Base-by-base conservation (phyloP, 169 alveolate species). In the Cryptosporidium tyzzeri region DNA sequence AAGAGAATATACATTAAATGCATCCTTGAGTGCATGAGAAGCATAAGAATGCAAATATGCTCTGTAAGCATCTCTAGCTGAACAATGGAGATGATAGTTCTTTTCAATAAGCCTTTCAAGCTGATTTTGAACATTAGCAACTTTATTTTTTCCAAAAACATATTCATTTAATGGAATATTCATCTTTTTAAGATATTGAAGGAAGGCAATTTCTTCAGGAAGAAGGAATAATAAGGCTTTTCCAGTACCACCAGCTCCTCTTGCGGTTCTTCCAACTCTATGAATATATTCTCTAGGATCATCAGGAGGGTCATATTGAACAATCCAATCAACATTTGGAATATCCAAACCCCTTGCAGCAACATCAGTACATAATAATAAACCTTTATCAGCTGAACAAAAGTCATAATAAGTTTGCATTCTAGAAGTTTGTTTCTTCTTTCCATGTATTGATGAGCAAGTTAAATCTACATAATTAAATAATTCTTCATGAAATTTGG, bases 281-380 rank as follows among this genome's bases (percentile, higher is more conserved):
- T 99, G 99, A 55, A 99, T 98, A 93, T 99, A 99, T 94, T 99
- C 99, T 93, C 97, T 96, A 29, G 99, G 99, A 84, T 98, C 99
- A 94, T 98, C 99, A 2, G 99, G 99, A 21, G 99, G 99, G 91
- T 99, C 99, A 91, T 95, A 97, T 93, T 99, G 99, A 62, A 99
- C 97, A 70, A 99, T 98, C 99, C 99, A 99, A 93, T 99, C 99
- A 50, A 98, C 97, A 92, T 97, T 96, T 50, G 99, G 99, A 29
- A 99, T 97, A 92, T 99, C 99, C 37, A 98, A 93, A 33, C 99
- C 99, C 91, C 99, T 97, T 8, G 99, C 99, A 16, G 99, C 99
- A 16, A 99, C 99, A 94, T 99, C 99, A 59, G 99, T 99, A 86
- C 99, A 99, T 39, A 99, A 92, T 51, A 99, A 91, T 31, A 97